Percentiles rank a stretch among this genome's conserved stretches.
Conservation (phyloP, 305 asterid genomes). For the Rubia tinctorum region DNA sequence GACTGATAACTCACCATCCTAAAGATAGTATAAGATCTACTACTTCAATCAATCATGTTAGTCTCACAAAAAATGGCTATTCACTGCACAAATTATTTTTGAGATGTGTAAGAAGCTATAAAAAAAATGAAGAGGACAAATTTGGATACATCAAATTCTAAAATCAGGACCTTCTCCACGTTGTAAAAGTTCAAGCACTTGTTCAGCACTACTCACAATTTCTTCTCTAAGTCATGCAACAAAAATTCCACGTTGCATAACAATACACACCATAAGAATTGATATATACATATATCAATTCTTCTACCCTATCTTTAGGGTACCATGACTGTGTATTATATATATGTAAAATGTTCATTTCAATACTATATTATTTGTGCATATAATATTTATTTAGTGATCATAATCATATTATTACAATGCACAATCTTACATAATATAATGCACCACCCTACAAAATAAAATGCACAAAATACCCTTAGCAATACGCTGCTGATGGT, state of each 20-base stretch:
- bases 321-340: too few species aligned
- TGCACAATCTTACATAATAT: too few species aligned
- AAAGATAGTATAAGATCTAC: conserved; percentile 94
- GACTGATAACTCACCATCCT: conserved; percentile 66
- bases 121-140: neutral
- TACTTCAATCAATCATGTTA: conserved; percentile 94
- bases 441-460: too few species aligned
- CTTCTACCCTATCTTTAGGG: too few species aligned
- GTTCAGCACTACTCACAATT: conserved; percentile 75
- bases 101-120: conserved; percentile 2
- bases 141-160: neutral
- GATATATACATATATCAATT: too few species aligned
- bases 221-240: conserved; percentile 98
- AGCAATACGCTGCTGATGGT: too few species aligned
- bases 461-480: too few species aligned
- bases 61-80: conserved; percentile 97
- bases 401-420: too few species aligned
- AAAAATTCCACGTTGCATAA: conserved; percentile 85
- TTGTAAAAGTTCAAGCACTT: conserved; percentile 81
- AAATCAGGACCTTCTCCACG: conserved; percentile 80
- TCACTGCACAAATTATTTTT: conserved; percentile 46
- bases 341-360: too few species aligned
- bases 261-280: conserved; percentile 23
- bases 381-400: too few species aligned
- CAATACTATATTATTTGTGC: too few species aligned